Evolutionary conservation across 2,329 filamentous ascomycete genomes (phyloP).

Genomic region (Penicillium sclerotiorum): DNA sequence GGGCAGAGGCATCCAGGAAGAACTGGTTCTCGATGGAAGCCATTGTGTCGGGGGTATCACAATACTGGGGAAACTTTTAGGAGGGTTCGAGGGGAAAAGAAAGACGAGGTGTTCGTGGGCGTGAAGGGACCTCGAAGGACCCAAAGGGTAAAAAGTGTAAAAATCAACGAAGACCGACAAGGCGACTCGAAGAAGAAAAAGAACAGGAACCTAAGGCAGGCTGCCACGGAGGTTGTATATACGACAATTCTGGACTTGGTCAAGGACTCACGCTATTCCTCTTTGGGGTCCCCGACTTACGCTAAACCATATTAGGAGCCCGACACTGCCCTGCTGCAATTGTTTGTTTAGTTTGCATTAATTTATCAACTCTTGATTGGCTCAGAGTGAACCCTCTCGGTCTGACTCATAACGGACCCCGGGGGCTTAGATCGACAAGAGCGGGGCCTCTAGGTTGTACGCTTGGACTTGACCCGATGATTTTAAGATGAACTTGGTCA

Average conservation of each 20-base stretch:
- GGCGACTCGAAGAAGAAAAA: conserved; percentile 14
- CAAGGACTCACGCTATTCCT: conserved; percentile 15
- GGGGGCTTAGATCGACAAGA: conserved; percentile 7
- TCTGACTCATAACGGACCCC: not conserved
- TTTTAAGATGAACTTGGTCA: too few species aligned
- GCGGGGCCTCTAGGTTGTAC: too few species aligned
- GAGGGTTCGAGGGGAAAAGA: not conserved
- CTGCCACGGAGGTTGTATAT: conserved; percentile 11
- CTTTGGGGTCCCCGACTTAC: conserved; percentile 32
- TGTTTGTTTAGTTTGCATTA: not conserved
- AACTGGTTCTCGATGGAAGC: conserved; percentile 30
- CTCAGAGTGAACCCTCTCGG: not conserved
- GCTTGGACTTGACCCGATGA: too few species aligned
- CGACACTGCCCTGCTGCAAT: conserved; percentile 5
- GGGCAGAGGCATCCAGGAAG: conserved; percentile 23
- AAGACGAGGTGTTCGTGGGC: not conserved
- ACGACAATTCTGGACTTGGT: not conserved
- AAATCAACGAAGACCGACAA: conserved; percentile 1
- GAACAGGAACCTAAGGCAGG: conserved; percentile 27
- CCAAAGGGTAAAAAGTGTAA: not conserved
- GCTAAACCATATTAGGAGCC: conserved; percentile 29
- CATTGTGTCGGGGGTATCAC: conserved; percentile 23
- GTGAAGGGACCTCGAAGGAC: not conserved
- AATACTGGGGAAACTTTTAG: not conserved
- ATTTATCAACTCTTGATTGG: not conserved